Base-by-base conservation (phyloP, 2,329 filamentous ascomycete genomes). In the Cryphonectria radicalis region DNA sequence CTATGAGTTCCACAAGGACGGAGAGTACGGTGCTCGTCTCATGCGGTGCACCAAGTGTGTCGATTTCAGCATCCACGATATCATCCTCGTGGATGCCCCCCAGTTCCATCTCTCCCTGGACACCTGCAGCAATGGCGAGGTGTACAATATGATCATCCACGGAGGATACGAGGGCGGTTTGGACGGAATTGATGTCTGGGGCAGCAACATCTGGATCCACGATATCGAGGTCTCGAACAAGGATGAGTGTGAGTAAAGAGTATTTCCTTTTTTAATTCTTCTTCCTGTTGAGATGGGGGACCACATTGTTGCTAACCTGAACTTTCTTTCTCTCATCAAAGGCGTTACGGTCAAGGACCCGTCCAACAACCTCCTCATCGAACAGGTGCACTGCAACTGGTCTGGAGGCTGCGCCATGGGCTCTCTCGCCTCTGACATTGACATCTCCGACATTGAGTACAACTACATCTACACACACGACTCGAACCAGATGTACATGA, bases 401-500 rank as follows among this genome's bases (percentile, higher is more conserved):
- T 86, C 83, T n/a, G 88, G 87, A 22, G 74, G 74, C 53, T 72
- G 70, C n/a, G 87, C 84, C 14, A 86, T 90, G 74, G 88, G 88
- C 50, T 88, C 86, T 4, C 81, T 90, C 2, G 84, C 82, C 7
- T 78, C 79, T 17, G 82, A 83, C 70, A 85, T 80, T 28, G 81
- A 84, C 72, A 85, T 89, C 76, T 84, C 83, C 55, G 79, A 87
- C 72, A 82, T 90, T 71, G 77, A 80, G 40, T 90, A 89, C 80
- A 80, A 81, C 74, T 88, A 89, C 76, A 76, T 90, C 73, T 90
- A 90, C 80, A 89, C 87, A 42, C 84, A 82, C 79, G 80, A 82
- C n/a, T 86, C 84, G 13, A 90, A 90, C 81, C 86, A 90, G 76
- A 89, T 90, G 87, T 84, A 85, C 78, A 88, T 89, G 86, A 85